These are phyloP conservation scores for Cytospora schulzeri DNA, from an alignment of 2,329 filamentous ascomycete species.

Conservation along the genomic window DNA sequence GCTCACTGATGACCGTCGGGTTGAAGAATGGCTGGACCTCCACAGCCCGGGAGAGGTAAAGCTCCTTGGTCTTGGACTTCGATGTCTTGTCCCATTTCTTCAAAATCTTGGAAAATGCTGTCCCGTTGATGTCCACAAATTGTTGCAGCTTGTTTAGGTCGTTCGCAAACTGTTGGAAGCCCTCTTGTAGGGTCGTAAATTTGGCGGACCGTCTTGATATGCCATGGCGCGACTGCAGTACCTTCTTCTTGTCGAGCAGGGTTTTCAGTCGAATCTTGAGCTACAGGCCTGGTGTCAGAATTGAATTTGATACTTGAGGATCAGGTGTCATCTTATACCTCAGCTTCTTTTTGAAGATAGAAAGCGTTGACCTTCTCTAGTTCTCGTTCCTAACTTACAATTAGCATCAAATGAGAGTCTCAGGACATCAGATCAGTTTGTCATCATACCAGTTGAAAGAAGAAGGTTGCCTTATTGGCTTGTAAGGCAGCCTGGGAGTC, in stretches of 20 bases:
- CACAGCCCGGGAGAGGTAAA: conserved; percentile 92
- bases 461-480: conserved; percentile 97
- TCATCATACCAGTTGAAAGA: conserved; percentile 83
- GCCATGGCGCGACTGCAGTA: conserved; percentile 79
- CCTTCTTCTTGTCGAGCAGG: conserved; percentile 90
- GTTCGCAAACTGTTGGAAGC: conserved; percentile 94
- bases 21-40: conserved; percentile 99
- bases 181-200: conserved; percentile 93
- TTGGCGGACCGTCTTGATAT: conserved; percentile 87
- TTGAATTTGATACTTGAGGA: not conserved
- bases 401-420: conserved; percentile 41
- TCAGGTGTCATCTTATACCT: conserved; percentile 59
- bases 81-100: conserved; percentile 99
- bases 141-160: conserved; percentile 97
- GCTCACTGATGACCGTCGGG: conserved; percentile 90
- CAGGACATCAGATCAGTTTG: conserved; percentile 11
- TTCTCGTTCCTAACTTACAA: conserved; percentile 77
- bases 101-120: conserved; percentile 95
- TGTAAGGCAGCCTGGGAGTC: conserved; percentile 90
- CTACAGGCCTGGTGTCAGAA: conserved; percentile 47
- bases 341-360: conserved; percentile 96
- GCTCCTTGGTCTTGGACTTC: conserved; percentile 97
- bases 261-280: conserved; percentile 92
- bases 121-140: conserved; percentile 98
- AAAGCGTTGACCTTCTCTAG: conserved; percentile 98